Evolutionary conservation across 169 alveolate species (phyloP), one percentile per base, ranked within the genome.

Genomic region (Plasmodium malariae): DNA sequence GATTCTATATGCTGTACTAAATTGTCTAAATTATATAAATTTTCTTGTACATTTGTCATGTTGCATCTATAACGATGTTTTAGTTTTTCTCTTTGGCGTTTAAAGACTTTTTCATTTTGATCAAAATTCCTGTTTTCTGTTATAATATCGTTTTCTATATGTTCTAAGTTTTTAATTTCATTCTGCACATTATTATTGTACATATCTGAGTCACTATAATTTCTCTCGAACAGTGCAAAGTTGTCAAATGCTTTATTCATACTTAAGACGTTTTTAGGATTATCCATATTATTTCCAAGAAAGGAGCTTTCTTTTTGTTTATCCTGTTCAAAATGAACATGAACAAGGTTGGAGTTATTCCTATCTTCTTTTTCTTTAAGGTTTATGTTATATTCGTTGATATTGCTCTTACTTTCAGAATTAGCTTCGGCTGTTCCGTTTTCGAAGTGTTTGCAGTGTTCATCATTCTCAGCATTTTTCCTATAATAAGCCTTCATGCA

Each of bases 51-150:
- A 14, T 67, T 67, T n/a, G 80, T 14, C 17, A 74, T 60, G 36
- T 30, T 28, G 36, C 17, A 19, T 68, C 67, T 80, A 69, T 40
- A 80, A 26, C 67, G 68, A 3, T 80, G 67, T 57, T 80, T 80
- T 80, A 67, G 55, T 17, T 80, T 80, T 57, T 59, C 83, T 70
- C 90, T 65, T 57, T 80, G 78, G 6, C 90, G 78, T 28, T 32
- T 80, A 80, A 65, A 80, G 24, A 67, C 9, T 67, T 80, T 80
- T 65, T 80, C 80, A 26, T 11, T 45, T 9, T 51, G 12, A 32
- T 80, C 90, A 59, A 80, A 80, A 51, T 69, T 59, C 12, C 68
- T 40, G 48, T 48, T 80, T 80, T 80, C 67, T 45, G 30, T 76
- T 43, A 60, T 65, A 17, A 21, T 21, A 3, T 80, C 68, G 17